A percentile compares a stretch with the other conserved stretches of the same genome.
phyloP scores from a whole-genome alignment of 495 filamentous ascomycete genomes.

The Hypoxylon rickii region DNA sequence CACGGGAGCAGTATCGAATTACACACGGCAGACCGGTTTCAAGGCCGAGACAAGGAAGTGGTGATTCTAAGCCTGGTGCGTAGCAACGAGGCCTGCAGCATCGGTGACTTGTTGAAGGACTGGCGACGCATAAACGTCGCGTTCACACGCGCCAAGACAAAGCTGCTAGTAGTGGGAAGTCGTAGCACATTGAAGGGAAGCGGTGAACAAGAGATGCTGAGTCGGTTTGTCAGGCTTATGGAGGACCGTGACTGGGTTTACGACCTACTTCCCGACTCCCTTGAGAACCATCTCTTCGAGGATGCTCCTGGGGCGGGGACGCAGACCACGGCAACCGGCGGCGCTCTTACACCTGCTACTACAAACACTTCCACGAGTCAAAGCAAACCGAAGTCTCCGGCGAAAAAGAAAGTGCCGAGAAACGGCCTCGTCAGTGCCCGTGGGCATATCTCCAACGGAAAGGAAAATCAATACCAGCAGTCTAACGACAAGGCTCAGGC shows the following conservation, averaged over 20 bases:
- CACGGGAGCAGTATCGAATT: conserved; percentile 70
- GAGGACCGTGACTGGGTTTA: conserved; percentile 75
- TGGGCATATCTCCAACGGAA: conserved; percentile 19
- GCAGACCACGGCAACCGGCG: conserved; percentile 39
- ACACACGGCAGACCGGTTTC: conserved; percentile 95
- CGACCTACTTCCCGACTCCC: conserved; percentile 64
- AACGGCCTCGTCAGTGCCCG: conserved; percentile 8
- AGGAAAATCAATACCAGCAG: conserved; percentile 38
- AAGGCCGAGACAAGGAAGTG: conserved; percentile 92
- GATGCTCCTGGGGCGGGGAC: conserved; percentile 41
- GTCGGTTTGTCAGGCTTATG: conserved; percentile 74
- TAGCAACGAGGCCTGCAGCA: conserved; percentile 74
- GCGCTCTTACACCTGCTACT: not conserved
- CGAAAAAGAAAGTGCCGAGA: conserved; percentile 27
- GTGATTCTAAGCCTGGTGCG: conserved; percentile 84
- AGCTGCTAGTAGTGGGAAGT: conserved; percentile 85
- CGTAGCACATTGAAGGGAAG: conserved; percentile 66
- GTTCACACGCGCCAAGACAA: conserved; percentile 86
- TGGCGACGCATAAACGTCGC: conserved; percentile 95
- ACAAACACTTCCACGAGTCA: not conserved
- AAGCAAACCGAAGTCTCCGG: not conserved
- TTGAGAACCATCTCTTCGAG: conserved; percentile 71
- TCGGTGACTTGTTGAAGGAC: conserved; percentile 89
- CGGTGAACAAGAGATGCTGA: conserved; percentile 75
- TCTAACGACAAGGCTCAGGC: not conserved